Base-by-base conservation (phyloP, 495 filamentous ascomycete genomes). In the Penicillium desertorum region DNA sequence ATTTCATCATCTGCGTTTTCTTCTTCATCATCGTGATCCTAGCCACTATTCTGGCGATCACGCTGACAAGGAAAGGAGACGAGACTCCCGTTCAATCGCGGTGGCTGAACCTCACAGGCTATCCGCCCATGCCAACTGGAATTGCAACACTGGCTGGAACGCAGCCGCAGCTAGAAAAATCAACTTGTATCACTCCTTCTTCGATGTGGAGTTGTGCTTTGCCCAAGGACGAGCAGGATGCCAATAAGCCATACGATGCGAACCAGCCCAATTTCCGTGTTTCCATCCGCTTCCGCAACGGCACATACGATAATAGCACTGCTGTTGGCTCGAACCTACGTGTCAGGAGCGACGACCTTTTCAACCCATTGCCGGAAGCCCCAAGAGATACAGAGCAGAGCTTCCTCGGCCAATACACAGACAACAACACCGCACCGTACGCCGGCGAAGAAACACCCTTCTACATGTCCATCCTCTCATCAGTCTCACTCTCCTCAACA, bases 371-470 rank as follows among this genome's bases (percentile, higher is more conserved):
- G 16, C 89, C 91, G 0, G 67, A 76, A 4, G 79, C 88, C 3
- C 91, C 91, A 7, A 77, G 73, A 42, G 70, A 83, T 14, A 77
- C 83, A 16, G 91, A 96, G 20, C 85, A 89, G 57, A 74, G 70
- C 17, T 96, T 96, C 67, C 65, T 96, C 6, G 91, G 92, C 23
- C 88, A 91, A 60, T 91, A 89, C 11, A 93, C 90, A 14, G 94
- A 98, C 56, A 74, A 79, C 1, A 83, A 85, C 59, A 80, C 86
- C 44, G 79, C 78, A 1, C 80, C 76, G 3, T 79, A 77, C 58
- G 72, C 72, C 0, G 79, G 79, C 58, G 79, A 83, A 64, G 72
- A 71, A 45, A 81, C 80, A 0, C 81, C 81, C 1, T 82, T 84
- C 64, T 80, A 72, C 62, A 72, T 81, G 54, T 76, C 72, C 17